Evolutionary conservation across 148 eudicot genomes (phyloP).

Genomic region (Silene latifolia): DNA sequence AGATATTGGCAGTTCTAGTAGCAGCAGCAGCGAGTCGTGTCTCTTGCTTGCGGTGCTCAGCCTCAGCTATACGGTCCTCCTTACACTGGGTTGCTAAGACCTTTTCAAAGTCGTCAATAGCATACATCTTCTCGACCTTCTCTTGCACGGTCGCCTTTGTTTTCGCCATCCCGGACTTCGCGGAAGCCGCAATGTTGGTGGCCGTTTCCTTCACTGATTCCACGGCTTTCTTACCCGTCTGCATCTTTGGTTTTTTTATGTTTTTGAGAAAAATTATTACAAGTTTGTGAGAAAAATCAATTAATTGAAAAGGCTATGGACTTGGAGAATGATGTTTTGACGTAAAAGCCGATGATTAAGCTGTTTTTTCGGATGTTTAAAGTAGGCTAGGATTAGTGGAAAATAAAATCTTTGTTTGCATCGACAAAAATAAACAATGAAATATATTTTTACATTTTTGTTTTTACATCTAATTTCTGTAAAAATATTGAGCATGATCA

Average conservation of each 20-base stretch:
- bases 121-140: conserved; percentile 38
- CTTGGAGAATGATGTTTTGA: not conserved
- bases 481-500: too few relatives aligned
- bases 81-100: conserved; percentile 46
- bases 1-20: not conserved
- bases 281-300: not conserved
- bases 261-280: not conserved
- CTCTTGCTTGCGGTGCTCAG: conserved; percentile 50
- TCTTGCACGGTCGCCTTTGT: conserved; percentile 54
- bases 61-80: conserved; percentile 41
- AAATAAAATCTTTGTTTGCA: not conserved
- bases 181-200: conserved; percentile 51
- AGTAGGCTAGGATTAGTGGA: not conserved
- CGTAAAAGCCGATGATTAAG: not conserved
- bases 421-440: too few relatives aligned
- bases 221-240: conserved; percentile 47
- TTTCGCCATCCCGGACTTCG: conserved; percentile 57
- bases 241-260: conserved; percentile 29
- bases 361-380: not conserved
- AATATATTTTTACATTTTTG: too few relatives aligned
- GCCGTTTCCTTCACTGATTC: conserved; percentile 58
- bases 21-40: conserved; percentile 12
- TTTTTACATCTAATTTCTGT: too few relatives aligned
- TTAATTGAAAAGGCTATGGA: not conserved
- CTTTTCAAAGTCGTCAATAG: conserved; percentile 42